Base-by-base conservation (phyloP, 208 protist species). In the Porcisia deanei region DNA sequence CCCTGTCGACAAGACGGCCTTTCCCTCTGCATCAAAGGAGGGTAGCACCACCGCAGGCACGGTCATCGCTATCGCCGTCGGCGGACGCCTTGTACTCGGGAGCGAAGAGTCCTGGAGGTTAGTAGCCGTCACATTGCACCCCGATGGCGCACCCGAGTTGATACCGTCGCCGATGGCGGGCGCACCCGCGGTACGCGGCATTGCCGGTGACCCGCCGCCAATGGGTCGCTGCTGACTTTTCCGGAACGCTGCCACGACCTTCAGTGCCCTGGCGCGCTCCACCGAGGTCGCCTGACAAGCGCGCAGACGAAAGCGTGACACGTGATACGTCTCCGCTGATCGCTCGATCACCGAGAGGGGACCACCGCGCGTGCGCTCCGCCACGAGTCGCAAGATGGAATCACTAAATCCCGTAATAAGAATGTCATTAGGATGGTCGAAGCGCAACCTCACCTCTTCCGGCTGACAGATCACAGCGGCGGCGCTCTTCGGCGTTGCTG, bases 351-450 rank as follows among this genome's bases (percentile, higher is more conserved):
- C 77, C 41, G 89, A 61, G 30, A 94, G 83, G 22, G 92, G 37
- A 10, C 94, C 89, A 22, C 88, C 85, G 63, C 78, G 75, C 61
- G 83, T 78, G 16, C 94, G 77, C 83, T 98, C 93, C 37, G 97
- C 97, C 49, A 99, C 89, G 73, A 98, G 92, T 45, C 93, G 89
- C 30, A 99, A 76, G 58, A 99, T 94, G 41, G 85, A 71, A 39
- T 98, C 97, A 73, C 85, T 94, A 80, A 98, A 99, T 43, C 97
- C 98, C 2, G 84, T 89, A 52, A 99, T 67, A 4, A 98, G 76
- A 18, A 98, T 76, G 71, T 99, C 95, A 65, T 98, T 98, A 77
- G 79, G 87, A 71, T 99, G 94, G 25, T 7, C 9, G 52, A 88
- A 95, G 22, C 85, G 83, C 43, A 43, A 54, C 43, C 60, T 45